Evolutionary conservation across 306 rosid genomes (phyloP), one percentile per base, ranked within the genome.

Genomic region (Gillenia trifoliata): DNA sequence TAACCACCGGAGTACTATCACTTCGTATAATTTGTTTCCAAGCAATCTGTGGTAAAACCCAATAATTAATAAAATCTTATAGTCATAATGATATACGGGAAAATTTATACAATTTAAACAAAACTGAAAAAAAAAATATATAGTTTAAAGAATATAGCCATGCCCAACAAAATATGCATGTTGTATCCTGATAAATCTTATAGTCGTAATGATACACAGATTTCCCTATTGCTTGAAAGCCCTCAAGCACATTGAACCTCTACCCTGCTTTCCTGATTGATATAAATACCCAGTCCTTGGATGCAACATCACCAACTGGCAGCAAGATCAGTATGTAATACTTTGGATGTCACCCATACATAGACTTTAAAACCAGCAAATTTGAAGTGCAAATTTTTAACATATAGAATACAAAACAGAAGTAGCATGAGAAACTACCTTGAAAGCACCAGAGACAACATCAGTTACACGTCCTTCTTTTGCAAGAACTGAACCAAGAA

Each of bases 401-500:
- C 67, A 56, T 17, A 17, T 12, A 36, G 4, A 40, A 72, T 26
- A 40, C 6, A 47, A 38, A 59, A 72, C 52, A 23, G 23, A 43
- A 33, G 63, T 56, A 56, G 17, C 36, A 34, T 43, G 54, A 12
- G 38, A 28, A 17, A 86, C 64, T 80, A 95, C 99, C 98, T 90
- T 92, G 67, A 84, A 85, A 72, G 97, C 93, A 74, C 98, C 93
- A 2, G 99, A 87, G 29, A 88, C 79, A 3, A 89, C 17, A 85
- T 86, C 86, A 64, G 96, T 86, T 25, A 88, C 82, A 45, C 90
- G 80, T 47, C 96, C 97, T 77, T 95, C 99, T 75, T 92, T 89
- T 15, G 91, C 99, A 75, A 95, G 75, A 47, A 85, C 88, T 28
- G 98, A 92, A 72, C 99, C 99, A 74, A 87, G 75, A 76, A 95